Evolutionary conservation across 2,329 filamentous ascomycete species (phyloP), one percentile per base, ranked within the genome.

Genomic region (Lecanicillium sp.): DNA sequence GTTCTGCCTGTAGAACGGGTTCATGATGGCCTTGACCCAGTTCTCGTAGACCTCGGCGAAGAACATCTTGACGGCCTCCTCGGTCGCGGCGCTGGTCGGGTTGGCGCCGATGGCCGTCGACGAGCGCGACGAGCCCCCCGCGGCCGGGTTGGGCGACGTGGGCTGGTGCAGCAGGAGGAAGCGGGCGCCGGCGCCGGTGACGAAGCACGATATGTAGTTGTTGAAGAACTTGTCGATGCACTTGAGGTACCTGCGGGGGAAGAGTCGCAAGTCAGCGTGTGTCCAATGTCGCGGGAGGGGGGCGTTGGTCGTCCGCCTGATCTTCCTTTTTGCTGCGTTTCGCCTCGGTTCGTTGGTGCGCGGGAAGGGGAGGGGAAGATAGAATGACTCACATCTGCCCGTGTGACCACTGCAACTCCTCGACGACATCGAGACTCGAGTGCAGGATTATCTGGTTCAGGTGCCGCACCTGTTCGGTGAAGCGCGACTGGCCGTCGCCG

Each of bases 391-490:
- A 94, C 89, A 95, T 86, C 58, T 87, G 84, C 4, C 87, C 86
- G 52, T 76, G 87, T 6, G 82, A 85, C 91, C 93, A 98, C 70
- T 97, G 93, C 24, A 91, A 83, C 68, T 98, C 93, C 70, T 98
- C 93, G 44, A 95, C 87, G 38, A 97, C 88, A 66, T 98, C 93
- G 49, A 98, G 74, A 56, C 87, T 87, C 57, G 88, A 90, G 71
- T 98, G 91, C 26, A 95, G 83, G 63, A 97, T 89, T 72, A 98
- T 97, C 67, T 96, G 93, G 71, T 96, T 96, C 76, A 96, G 86
- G 67, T 95, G 88, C 54, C 88, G 83, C 47, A 91, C 86, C 61
- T 94, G 84, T 55, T 95, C 87, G 50, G 79, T 81, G 74, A 96
- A 97, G 62, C 87, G 86, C 52, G 91, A 80, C 64, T 90, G 77